Percentiles rank a stretch among this genome's conserved stretches.
Evolutionary conservation across 345 rosid genomes (phyloP).

Genomic region (Acer yangbiense): DNA sequence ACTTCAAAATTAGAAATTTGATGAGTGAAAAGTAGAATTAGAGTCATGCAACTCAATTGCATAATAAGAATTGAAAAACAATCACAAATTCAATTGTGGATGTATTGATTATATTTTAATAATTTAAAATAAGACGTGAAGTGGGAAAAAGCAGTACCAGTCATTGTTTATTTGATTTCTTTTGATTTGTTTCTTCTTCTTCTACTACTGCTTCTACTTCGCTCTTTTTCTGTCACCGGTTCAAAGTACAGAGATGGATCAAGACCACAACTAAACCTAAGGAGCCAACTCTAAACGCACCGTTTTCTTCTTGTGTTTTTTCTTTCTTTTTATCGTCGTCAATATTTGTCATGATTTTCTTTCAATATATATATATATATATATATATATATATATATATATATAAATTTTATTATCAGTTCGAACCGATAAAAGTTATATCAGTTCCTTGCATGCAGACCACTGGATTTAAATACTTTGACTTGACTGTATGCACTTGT

Average conservation of each 20-base stretch:
- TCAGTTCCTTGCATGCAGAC: too few species aligned
- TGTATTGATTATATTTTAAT: neutral
- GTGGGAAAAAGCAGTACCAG: slow-evolving; percentile 10
- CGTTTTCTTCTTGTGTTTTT: neutral
- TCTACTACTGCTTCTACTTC: neutral
- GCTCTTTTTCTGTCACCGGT: neutral
- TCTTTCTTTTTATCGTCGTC: too few species aligned
- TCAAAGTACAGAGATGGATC: neutral
- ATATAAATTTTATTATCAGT: too few species aligned
- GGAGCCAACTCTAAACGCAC: neutral
- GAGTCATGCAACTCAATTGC: neutral
- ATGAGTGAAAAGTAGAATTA: neutral
- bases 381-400: too few species aligned
- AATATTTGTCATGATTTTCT: too few species aligned
- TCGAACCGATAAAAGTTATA: too few species aligned
- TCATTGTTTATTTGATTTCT: slow-evolving; percentile 12
- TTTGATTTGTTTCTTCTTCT: neutral
- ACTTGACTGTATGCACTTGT: too few species aligned
- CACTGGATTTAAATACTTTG: too few species aligned
- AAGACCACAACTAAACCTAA: slow-evolving; percentile 9
- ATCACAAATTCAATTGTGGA: neutral
- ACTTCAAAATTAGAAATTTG: neutral
- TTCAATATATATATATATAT: too few species aligned
- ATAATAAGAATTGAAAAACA: neutral
- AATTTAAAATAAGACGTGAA: neutral